Conservation (phyloP, 495 filamentous ascomycete species). For the Elaphomyces granulatus region DNA sequence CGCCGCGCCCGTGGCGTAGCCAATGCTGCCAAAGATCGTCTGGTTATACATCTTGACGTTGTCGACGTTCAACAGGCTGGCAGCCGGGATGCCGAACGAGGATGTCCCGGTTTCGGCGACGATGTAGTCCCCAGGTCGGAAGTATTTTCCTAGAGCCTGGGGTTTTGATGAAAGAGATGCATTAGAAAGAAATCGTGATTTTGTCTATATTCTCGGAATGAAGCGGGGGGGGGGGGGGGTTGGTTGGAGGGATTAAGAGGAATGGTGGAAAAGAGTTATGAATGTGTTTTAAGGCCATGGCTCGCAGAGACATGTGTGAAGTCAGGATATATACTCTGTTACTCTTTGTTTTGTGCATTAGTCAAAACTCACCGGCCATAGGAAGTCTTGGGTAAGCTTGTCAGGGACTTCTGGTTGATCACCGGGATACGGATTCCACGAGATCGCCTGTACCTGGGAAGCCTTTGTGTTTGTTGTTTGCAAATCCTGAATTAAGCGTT, state of each 20-base stretch:
- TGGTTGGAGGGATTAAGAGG: no score
- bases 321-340: no score
- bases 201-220: no score
- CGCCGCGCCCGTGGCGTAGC: slow-evolving; percentile 34
- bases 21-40: slow-evolving; percentile 34
- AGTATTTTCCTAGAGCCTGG: slow-evolving; percentile 14
- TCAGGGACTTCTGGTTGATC: slow-evolving; percentile 1
- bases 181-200: no score
- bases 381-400: slow-evolving; percentile 20
- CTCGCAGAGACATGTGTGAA: no score
- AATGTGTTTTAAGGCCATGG: no score
- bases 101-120: slow-evolving; percentile 31
- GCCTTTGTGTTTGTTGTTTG: no score
- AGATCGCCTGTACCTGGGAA: no score
- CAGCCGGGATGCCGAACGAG: slow-evolving; percentile 17
- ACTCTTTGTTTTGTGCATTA: no score
- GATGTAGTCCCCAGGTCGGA: slow-evolving; percentile 25
- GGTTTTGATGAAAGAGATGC: not conserved
- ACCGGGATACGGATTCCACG: slow-evolving; percentile 14
- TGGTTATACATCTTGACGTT: slow-evolving; percentile 21
- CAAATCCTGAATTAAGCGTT: not conserved
- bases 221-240: no score
- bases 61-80: slow-evolving; percentile 16
- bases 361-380: no score
- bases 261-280: no score